Percentiles rank a stretch among this genome's conserved stretches.
These are phyloP conservation scores for Sesbania bispinosa DNA, from an alignment of 306 rosid genomes.

Conservation along the genomic window DNA sequence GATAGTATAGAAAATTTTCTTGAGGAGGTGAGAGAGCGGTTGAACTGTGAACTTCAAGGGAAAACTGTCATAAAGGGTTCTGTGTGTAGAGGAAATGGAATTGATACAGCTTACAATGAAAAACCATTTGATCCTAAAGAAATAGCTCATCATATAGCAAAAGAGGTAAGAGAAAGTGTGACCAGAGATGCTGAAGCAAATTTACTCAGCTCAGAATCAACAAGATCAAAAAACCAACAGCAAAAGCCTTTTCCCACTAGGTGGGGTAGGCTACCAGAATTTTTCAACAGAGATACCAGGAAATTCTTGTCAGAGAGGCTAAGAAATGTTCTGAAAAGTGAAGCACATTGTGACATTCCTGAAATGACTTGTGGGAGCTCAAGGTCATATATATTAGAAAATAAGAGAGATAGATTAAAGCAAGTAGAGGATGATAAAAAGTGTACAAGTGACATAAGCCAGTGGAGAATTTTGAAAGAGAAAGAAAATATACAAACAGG, in stretches of 20 bases:
- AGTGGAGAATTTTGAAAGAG: conserved; percentile 36
- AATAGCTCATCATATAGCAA: conserved; percentile 52
- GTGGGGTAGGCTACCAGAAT: conserved; percentile 29
- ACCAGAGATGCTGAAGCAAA: conserved; percentile 48
- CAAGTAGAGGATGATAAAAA: conserved; percentile 26
- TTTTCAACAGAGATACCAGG: conserved; percentile 53
- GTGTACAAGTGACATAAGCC: conserved; percentile 20
- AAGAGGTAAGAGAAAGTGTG: conserved; percentile 54
- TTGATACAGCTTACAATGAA: conserved; percentile 57
- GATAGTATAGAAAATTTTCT: conserved; percentile 70
- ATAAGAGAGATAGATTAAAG: conserved; percentile 27
- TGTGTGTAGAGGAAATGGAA: conserved; percentile 57
- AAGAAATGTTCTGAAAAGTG: conserved; percentile 45
- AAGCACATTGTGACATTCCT: conserved; percentile 35
- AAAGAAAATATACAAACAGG: conserved; percentile 47
- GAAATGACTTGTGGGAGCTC: conserved; percentile 32
- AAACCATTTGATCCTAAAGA: conserved; percentile 53
- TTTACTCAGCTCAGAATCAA: conserved; percentile 53
- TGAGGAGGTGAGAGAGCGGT: conserved; percentile 68
- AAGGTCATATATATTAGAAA: conserved; percentile 38
- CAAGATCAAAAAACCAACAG: no score
- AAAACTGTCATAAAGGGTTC: conserved; percentile 39
- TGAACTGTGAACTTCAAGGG: conserved; percentile 63
- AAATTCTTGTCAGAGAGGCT: conserved; percentile 54
- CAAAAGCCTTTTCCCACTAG: no score